These are phyloP conservation scores for Quillaja saponaria DNA, from an alignment of 306 rosid species.

Conservation along the genomic window DNA sequence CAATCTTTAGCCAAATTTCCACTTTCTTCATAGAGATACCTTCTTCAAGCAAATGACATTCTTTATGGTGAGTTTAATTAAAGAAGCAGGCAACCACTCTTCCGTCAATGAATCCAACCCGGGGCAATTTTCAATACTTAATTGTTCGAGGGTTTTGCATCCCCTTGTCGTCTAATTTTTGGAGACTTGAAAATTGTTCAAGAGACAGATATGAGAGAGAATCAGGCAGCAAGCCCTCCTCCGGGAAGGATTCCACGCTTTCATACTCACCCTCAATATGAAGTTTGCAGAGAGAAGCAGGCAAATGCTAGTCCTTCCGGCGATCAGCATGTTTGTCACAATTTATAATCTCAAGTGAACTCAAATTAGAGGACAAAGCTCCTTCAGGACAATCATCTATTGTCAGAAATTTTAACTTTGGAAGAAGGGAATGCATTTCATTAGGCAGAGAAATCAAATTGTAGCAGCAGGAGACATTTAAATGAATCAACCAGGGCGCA, in stretches of 20 bases:
- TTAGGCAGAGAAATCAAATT: conserved; percentile 10
- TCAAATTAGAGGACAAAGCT: conserved; percentile 21
- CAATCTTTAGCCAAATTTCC: too few species aligned
- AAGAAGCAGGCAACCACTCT: background rate
- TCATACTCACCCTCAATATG: background rate
- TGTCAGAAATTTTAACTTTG: conserved; percentile 16
- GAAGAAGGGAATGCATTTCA: conserved; percentile 12
- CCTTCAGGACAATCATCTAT: conserved; percentile 37
- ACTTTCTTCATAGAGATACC: background rate
- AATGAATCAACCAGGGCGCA: background rate
- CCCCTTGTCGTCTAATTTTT: conserved; percentile 2
- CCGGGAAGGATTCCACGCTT: conserved; percentile 21
- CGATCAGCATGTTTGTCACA: conserved; percentile 26
- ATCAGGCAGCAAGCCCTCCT: conserved; percentile 24
- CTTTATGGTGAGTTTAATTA: background rate
- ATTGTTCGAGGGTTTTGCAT: background rate
- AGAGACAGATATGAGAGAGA: background rate
- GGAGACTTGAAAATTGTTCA: background rate
- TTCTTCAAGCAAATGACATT: background rate
- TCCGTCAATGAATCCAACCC: conserved; percentile 1
- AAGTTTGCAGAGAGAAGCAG: background rate
- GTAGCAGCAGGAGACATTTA: conserved; percentile 11
- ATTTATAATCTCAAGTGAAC: conserved; percentile 33
- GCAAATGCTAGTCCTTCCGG: conserved; percentile 18
- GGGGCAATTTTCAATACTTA: background rate